Conservation (phyloP, 2,329 filamentous ascomycete genomes). For the Aureobasidium sp. region DNA sequence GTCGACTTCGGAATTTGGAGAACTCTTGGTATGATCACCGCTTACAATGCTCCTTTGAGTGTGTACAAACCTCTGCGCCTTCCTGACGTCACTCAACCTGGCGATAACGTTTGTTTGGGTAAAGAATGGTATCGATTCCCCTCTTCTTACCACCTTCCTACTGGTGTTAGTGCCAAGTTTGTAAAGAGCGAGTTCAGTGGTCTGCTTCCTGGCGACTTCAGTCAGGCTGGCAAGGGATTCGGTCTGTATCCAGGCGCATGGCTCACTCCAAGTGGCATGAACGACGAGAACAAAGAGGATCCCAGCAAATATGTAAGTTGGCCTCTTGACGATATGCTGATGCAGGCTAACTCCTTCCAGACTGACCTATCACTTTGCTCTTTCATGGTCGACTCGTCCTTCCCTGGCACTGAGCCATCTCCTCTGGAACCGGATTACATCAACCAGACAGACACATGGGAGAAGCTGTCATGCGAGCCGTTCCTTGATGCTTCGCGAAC, state of each 20-base stretch:
- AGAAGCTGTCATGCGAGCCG: slow-evolving; percentile 61
- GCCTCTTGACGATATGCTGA: background rate
- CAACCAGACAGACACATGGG: slow-evolving; percentile 66
- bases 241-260: slow-evolving; percentile 78
- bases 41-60: slow-evolving; percentile 71
- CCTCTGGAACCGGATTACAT: slow-evolving; percentile 73
- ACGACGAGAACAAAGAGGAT: slow-evolving; percentile 85
- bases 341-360: slow-evolving; percentile 26
- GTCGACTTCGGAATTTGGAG: slow-evolving; percentile 61
- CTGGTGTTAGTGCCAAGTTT: slow-evolving; percentile 79
- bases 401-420: slow-evolving; percentile 52
- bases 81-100: slow-evolving; percentile 46
- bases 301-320: slow-evolving; percentile 67
- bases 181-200: slow-evolving; percentile 84
- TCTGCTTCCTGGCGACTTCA: slow-evolving; percentile 83
- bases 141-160: slow-evolving; percentile 81
- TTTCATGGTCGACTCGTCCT: slow-evolving; percentile 82
- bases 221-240: slow-evolving; percentile 59
- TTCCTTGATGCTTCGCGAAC: slow-evolving; percentile 79
- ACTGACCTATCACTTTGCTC: slow-evolving; percentile 64
- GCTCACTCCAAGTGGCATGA: slow-evolving; percentile 75
- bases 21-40: slow-evolving; percentile 67
- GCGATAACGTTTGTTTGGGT: slow-evolving; percentile 74
- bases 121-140: slow-evolving; percentile 99
- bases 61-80: slow-evolving; percentile 60